Evolutionary conservation across 2,329 filamentous ascomycete species (phyloP).

Genomic region (Xylariaceae sp.): DNA sequence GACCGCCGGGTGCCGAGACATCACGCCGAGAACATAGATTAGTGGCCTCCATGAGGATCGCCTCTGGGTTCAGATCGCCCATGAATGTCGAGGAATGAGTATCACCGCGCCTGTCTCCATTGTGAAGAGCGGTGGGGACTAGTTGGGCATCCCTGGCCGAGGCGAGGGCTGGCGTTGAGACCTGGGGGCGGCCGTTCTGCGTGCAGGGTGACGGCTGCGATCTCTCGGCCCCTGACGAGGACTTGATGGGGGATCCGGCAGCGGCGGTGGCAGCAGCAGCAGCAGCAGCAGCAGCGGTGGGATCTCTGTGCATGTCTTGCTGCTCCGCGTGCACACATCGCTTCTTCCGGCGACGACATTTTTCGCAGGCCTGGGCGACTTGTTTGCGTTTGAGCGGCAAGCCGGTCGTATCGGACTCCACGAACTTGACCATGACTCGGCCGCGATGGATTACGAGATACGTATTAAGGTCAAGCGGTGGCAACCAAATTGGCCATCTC

Average conservation of each 20-base stretch:
- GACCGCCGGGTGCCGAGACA: conserved; percentile 45
- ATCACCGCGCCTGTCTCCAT: conserved; percentile 18
- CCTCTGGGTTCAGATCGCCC: conserved; percentile 55
- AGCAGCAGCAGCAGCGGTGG: background rate
- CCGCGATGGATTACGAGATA: background rate
- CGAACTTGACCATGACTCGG: conserved; percentile 47
- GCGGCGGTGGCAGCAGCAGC: background rate
- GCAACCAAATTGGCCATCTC: conserved; percentile 16
- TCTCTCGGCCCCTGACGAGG: background rate
- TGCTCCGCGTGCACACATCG: conserved; percentile 25
- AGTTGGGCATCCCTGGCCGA: conserved; percentile 16
- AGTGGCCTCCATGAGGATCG: conserved; percentile 53
- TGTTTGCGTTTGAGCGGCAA: conserved; percentile 56
- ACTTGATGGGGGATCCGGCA: conserved; percentile 3
- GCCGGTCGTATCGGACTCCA: conserved; percentile 49
- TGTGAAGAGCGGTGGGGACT: conserved; percentile 11
- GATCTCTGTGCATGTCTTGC: background rate
- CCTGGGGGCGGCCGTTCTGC: conserved; percentile 2
- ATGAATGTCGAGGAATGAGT: conserved; percentile 44
- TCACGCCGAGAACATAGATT: conserved; percentile 35
- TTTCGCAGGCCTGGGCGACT: conserved; percentile 51
- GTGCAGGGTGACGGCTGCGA: conserved; percentile 2
- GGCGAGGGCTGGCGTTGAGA: conserved; percentile 3
- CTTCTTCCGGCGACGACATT: conserved; percentile 50
- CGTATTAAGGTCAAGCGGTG: conserved; percentile 2